These are phyloP conservation scores for Aureobasidium vineae DNA, from an alignment of 2,329 filamentous ascomycete genomes.

Conservation along the genomic window DNA sequence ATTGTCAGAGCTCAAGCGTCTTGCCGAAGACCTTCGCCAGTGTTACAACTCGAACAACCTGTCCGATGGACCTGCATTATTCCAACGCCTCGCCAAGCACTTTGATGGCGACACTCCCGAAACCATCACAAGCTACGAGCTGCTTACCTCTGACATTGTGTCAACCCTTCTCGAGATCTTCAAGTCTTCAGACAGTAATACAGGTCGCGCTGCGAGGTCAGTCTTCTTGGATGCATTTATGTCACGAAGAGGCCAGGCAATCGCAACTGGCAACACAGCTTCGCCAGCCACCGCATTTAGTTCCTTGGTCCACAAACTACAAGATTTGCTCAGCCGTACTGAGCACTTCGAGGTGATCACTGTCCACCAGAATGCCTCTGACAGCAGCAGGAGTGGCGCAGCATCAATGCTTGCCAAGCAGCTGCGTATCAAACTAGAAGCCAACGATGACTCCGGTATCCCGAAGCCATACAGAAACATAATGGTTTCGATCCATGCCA, in stretches of 20 bases:
- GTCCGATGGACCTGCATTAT: constrained; percentile 61
- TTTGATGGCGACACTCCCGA: constrained; percentile 88
- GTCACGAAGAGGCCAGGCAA: constrained; percentile 63
- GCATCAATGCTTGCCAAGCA: constrained; percentile 97
- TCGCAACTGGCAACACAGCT: constrained; percentile 63
- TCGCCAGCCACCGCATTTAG: constrained; percentile 83
- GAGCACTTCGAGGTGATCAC: constrained; percentile 98
- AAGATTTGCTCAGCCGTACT: constrained; percentile 91
- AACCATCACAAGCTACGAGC: constrained; percentile 91
- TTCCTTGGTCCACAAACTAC: constrained; percentile 86
- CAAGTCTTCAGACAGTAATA: constrained; percentile 62
- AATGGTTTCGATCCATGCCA: constrained; percentile 98
- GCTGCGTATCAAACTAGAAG: constrained; percentile 80
- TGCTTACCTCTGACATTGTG: constrained; percentile 87
- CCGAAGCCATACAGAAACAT: constrained; percentile 86
- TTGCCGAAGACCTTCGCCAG: constrained; percentile 69
- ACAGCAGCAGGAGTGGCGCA: constrained; percentile 85
- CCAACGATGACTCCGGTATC: constrained; percentile 87
- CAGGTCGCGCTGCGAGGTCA: constrained; percentile 64
- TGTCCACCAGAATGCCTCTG: constrained; percentile 87
- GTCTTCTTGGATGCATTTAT: constrained; percentile 93
- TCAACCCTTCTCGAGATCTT: constrained; percentile 80
- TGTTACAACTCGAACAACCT: constrained; percentile 55
- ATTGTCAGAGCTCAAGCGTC: constrained; percentile 65
- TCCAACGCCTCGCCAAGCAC: constrained; percentile 72